phyloP scores from a whole-genome alignment of 768 basidiomycete species.

The Leccinum truebloodii region DNA sequence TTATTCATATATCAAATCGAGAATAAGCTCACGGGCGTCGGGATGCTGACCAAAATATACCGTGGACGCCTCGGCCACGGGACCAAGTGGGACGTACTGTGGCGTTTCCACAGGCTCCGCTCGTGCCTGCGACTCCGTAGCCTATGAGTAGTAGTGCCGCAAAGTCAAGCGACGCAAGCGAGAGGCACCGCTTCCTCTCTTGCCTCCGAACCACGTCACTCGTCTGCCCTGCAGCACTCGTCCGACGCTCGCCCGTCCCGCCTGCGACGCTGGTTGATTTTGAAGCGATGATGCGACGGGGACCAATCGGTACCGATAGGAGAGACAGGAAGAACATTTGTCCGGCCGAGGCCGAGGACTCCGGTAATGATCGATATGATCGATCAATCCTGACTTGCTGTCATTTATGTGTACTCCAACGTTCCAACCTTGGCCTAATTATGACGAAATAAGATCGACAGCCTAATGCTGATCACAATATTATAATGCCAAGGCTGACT shows the following conservation, averaged over 20 bases:
- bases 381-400: background rate
- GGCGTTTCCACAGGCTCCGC: too few species aligned
- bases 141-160: too few species aligned
- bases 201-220: background rate
- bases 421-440: background rate
- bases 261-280: too few species aligned
- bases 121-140: too few species aligned
- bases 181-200: background rate
- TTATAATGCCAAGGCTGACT: background rate
- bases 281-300: background rate
- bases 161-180: background rate
- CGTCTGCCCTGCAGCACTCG: background rate
- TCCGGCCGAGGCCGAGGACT: background rate
- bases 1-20: background rate
- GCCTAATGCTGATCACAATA: background rate
- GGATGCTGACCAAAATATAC: background rate
- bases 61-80: too few species aligned
- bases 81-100: background rate
- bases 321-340: background rate
- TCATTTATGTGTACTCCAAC: background rate
- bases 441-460: background rate
- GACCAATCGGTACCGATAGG: background rate
- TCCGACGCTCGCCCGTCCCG: too few species aligned
- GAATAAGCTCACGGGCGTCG: too few species aligned
- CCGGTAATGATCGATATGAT: background rate